Base-by-base conservation (phyloP, 768 basidiomycete species). In the Boletales sp. region DNA sequence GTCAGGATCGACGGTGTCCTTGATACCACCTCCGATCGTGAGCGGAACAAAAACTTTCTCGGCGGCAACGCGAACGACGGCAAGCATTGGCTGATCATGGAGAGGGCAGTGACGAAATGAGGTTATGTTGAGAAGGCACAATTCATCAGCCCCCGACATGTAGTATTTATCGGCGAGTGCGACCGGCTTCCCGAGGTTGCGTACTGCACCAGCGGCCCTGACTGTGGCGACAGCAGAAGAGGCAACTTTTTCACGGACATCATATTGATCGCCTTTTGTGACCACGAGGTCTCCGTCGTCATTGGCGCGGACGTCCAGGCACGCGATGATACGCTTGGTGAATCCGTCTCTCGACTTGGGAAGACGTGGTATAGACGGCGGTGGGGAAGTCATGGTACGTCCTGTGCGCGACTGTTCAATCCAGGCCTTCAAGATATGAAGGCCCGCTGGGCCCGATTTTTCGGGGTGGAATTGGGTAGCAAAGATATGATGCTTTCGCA, bases 201-300 rank as follows among this genome's bases (percentile, higher is more conserved):
- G 87, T 12, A 99, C 96, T 0, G 81, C 81, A 25, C 90, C 89
- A 8, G 82, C 85, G 2, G 80, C 70, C 21, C 71, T 70, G 51
- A 78, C 69, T 15, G 70, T 54, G 44, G 38, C 62, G 10, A 61
- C n/a, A 41, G 44, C 58, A 32, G 61, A 57, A n/a, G 65, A 46
- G 47, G 49, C 48, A 41, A 50, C 65, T 61, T 86, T 92, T 70
- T 97, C 94, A 47, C 94, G 90, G 15, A 97, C 94, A 66, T 97
- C 93, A 72, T 99, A 99, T 67, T 96, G 96, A 69, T 99, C 96
- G 50, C 96, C 96, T 73, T 99, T 99, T 38, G 96, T 99, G 2
- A 99, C 96, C 51, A 99, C 94, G 46, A 99, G 83, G 67, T 99
- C 96, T 28, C 96, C 96, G 13, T 84, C 67, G 66, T 99, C 96